Evolutionary conservation across 768 basidiomycete species (phyloP).

Genomic region (Saitozyma podzolica): DNA sequence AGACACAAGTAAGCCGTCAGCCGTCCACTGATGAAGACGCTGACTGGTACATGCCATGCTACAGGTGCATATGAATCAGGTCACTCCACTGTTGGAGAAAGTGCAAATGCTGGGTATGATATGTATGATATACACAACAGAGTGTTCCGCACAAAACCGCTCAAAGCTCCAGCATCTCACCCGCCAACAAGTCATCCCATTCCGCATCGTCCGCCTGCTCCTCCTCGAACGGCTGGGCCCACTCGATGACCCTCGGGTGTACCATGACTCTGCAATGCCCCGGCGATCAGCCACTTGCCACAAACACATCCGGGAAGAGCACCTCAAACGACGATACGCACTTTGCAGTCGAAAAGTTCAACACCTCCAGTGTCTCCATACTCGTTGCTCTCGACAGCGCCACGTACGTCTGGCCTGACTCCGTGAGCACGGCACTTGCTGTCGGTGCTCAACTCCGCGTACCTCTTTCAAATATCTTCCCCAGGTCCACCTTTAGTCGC

Average conservation of each 20-base stretch:
- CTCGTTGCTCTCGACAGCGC: conserved; percentile 48
- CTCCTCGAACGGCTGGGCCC: conserved; percentile 32
- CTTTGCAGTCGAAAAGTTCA: conserved; percentile 28
- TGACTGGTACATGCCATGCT: too few relatives aligned
- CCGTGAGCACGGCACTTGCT: not conserved
- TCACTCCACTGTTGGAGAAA: too few relatives aligned
- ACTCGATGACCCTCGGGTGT: conserved; percentile 32
- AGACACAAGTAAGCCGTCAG: too few relatives aligned
- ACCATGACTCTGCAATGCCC: conserved; percentile 33
- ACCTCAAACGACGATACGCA: conserved; percentile 7
- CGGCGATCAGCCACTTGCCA: not conserved
- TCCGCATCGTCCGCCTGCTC: conserved; percentile 30
- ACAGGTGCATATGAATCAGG: too few relatives aligned
- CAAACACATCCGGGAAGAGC: not conserved
- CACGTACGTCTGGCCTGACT: conserved; percentile 42
- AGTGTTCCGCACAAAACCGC: not conserved
- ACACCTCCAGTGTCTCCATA: conserved; percentile 44
- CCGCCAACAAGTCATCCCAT: conserved; percentile 29
- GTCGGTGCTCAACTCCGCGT: not conserved
- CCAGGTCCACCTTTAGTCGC: conserved; percentile 86
- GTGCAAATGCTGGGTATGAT: too few relatives aligned
- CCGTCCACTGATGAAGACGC: too few relatives aligned
- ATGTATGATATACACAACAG: too few relatives aligned
- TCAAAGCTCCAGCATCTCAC: conserved; percentile 17
- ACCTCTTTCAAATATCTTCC: conserved; percentile 71